Conservation (phyloP, 305 asterid genomes). For the Striga hermonthica region DNA sequence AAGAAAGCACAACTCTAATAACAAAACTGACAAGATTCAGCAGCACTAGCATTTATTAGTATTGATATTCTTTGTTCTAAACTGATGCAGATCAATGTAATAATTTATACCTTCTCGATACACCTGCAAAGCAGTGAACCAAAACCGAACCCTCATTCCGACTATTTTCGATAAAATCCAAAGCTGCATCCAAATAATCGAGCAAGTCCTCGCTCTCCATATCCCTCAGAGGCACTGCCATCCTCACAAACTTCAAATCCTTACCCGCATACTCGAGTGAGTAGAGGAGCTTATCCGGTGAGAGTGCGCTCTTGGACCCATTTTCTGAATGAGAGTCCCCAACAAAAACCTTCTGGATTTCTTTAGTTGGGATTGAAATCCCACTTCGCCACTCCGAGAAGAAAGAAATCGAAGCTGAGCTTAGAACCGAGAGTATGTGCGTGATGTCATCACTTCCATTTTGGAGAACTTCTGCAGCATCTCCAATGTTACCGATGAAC, state of each 20-base stretch:
- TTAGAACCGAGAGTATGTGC: slow-evolving; percentile 72
- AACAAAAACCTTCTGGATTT: slow-evolving; percentile 71
- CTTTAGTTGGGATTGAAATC: slow-evolving; percentile 62
- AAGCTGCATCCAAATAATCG: slow-evolving; percentile 81
- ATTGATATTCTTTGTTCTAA: slow-evolving; percentile 18
- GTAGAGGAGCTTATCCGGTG: slow-evolving; percentile 70
- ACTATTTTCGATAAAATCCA: slow-evolving; percentile 84
- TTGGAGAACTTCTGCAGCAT: slow-evolving; percentile 89
- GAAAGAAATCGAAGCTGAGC: slow-evolving; percentile 83
- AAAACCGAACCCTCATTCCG: slow-evolving; percentile 77
- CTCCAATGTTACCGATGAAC: slow-evolving; percentile 77
- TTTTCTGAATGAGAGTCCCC: slow-evolving; percentile 48
- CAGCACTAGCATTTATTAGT: slow-evolving; percentile 2
- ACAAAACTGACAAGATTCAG: neutral
- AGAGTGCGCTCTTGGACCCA: slow-evolving; percentile 55
- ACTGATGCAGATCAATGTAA: slow-evolving; percentile 6
- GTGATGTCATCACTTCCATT: slow-evolving; percentile 73
- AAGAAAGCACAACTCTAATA: neutral
- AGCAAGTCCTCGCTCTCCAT: slow-evolving; percentile 83
- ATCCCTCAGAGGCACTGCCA: slow-evolving; percentile 92
- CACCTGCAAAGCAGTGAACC: slow-evolving; percentile 99
- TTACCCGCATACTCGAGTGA: slow-evolving; percentile 85
- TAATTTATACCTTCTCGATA: slow-evolving; percentile 78
- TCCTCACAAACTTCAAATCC: slow-evolving; percentile 80
- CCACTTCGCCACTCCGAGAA: slow-evolving; percentile 89